Conservation (phyloP, 805 yeast species). For the Pichia deserticola region DNA sequence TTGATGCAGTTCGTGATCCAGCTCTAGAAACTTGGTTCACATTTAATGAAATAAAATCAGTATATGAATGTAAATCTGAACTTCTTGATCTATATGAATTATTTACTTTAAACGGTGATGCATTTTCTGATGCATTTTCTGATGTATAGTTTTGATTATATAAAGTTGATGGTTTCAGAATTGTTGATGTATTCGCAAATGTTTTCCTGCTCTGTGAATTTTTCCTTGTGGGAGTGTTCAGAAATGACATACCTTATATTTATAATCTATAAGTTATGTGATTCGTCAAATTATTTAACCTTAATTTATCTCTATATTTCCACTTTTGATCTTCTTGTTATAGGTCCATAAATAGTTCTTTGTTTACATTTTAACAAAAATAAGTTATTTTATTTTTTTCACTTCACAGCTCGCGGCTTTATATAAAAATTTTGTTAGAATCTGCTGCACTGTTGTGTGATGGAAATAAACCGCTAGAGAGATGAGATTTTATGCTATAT, state of each 20-base stretch:
- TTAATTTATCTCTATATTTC: too few relatives aligned
- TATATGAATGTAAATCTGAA: neutral
- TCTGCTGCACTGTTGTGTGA: neutral
- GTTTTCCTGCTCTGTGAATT: neutral
- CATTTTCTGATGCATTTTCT: neutral
- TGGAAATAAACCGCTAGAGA: neutral
- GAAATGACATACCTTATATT: neutral
- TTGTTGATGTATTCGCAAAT: neutral
- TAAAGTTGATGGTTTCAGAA: neutral
- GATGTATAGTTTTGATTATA: neutral
- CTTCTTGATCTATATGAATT: neutral
- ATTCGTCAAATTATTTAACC: too few relatives aligned
- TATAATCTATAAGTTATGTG: too few relatives aligned
- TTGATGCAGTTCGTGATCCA: neutral
- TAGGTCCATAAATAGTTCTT: neutral
- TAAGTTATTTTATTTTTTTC: neutral
- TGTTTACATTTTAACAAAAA: neutral
- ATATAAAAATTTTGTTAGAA: neutral
- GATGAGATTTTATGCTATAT: too few relatives aligned
- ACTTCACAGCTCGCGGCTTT: neutral
- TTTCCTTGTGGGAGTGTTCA: conserved; percentile 5
- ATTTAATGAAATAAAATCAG: neutral
- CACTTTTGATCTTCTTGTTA: too few relatives aligned
- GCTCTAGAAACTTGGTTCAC: neutral
- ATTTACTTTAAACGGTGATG: neutral